Conservation (phyloP, 2,329 filamentous ascomycete genomes). For the Rugonectria rugulosa region DNA sequence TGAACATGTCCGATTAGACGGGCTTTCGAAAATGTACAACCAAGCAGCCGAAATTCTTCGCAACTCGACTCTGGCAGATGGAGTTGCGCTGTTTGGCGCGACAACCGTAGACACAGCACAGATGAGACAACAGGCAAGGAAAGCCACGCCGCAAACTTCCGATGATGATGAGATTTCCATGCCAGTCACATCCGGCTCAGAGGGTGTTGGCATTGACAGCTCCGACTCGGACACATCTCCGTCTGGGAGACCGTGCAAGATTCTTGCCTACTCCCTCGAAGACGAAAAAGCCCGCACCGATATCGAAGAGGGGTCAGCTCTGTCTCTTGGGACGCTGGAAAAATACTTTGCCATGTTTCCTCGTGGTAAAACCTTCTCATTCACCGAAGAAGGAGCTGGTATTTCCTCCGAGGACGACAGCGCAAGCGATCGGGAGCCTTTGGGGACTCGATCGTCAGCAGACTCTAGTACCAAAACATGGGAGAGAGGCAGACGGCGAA, state of each 20-base stretch:
- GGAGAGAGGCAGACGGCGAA: conserved; percentile 19
- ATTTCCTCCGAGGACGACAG: conserved; percentile 44
- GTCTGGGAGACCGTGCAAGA: conserved; percentile 36
- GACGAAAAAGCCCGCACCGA: conserved; percentile 34
- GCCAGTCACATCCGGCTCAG: conserved; percentile 26
- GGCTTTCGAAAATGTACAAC: conserved; percentile 37
- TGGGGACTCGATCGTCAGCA: neutral
- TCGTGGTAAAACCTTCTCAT: conserved; percentile 41
- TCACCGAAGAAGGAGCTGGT: conserved; percentile 38
- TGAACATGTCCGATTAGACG: conserved; percentile 10
- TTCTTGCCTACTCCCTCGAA: conserved; percentile 39
- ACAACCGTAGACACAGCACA: no score
- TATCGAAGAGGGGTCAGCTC: conserved; percentile 38
- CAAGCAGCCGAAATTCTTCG: conserved; percentile 41
- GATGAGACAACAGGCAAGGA: conserved; percentile 25
- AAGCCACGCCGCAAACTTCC: conserved; percentile 4
- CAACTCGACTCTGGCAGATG: conserved; percentile 41
- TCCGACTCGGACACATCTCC: conserved; percentile 41
- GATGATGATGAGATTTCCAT: conserved; percentile 30
- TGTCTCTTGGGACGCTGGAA: conserved; percentile 40
- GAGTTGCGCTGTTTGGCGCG: conserved; percentile 42
- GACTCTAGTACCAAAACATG: neutral
- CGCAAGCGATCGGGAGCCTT: conserved; percentile 36
- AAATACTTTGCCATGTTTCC: conserved; percentile 43
- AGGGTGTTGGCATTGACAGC: conserved; percentile 35